Evolutionary conservation across 257 asterid genomes (phyloP), one percentile per base, ranked within the genome.

Genomic region (Ocimum tenuiflorum): DNA sequence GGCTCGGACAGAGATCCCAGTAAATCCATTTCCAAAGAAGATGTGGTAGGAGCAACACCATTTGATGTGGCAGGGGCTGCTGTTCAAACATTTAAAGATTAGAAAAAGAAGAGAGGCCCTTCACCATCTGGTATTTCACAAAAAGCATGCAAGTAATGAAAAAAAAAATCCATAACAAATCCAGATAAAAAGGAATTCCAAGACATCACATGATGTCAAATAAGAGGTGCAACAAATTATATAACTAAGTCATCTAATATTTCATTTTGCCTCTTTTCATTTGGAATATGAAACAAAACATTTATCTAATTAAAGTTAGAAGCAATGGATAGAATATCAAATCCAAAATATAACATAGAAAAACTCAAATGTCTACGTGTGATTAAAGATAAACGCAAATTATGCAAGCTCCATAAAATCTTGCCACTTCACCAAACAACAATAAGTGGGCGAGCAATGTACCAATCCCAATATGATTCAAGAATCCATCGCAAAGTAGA

Each of bases 1-100:
- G 88, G 73, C 8, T 84, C 96, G 3, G 96, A 77, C 36, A 91
- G 70, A 48, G 95, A 79, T 38, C 91, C 96, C 56, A 91, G 83
- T 46, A 87, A 76, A 77, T 94, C 96, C 82, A 88, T 66, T 20
- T 90, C 92, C 45, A 74, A 61, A 74, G 79, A 65, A 59, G 85
- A 59, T 20, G 82, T 43, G 62, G 77, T 73, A 47, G 87, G 68
- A 69, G 79, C 65, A 71, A 85, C 64, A 57, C 52, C 78, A 73
- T 79, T 77, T 31, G 95, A 60, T 35, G 82, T 66, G 54, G 77
- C 39, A 17, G 95, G 81, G 49, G 73, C 75, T 72, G 87, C 95
- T 89, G 74, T 63, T 56, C 76, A 78, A 54, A 62, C 13, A 69
- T 51, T 15, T 64, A 13, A 31, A 14, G 7, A 48, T 14, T 59